Evolutionary conservation across 108 stramenopile species (phyloP).

Genomic region (Cyclotella choctawhatcheeana): DNA sequence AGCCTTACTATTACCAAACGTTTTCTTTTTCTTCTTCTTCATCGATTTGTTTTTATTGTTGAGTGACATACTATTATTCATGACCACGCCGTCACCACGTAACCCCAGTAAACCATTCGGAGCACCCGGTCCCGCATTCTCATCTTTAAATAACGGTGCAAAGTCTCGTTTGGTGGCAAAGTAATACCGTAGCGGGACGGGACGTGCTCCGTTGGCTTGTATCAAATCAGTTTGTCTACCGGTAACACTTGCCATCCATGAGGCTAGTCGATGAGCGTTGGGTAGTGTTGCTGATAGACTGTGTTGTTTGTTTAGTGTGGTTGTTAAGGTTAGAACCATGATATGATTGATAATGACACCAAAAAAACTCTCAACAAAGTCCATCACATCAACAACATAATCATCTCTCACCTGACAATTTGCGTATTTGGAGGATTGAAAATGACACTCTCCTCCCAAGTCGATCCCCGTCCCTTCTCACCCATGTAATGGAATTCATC

Average conservation of each 20-base stretch:
- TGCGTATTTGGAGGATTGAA: conserved; percentile 81
- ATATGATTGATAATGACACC: too few species aligned
- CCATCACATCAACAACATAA: background rate
- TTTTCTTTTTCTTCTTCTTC: conserved; percentile 38
- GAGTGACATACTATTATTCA: too few species aligned
- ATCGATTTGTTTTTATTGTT: too few species aligned
- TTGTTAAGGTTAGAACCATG: too few species aligned
- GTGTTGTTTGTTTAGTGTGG: too few species aligned
- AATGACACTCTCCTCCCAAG: conserved; percentile 96
- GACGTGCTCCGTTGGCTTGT: conserved; percentile 79
- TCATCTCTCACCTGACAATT: conserved; percentile 71
- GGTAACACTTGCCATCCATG: conserved; percentile 85
- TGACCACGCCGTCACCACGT: conserved; percentile 64
- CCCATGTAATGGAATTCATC: conserved; percentile 99
- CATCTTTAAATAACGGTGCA: conserved; percentile 77
- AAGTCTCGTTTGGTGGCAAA: conserved; percentile 82
- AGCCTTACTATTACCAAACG: conserved; percentile 9
- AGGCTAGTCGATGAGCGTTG: conserved; percentile 71
- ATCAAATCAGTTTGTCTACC: conserved; percentile 79
- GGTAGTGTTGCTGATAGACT: conserved; percentile 86
- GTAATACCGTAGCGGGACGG: conserved; percentile 92
- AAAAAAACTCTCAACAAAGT: background rate
- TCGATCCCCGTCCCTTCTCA: conserved; percentile 88
- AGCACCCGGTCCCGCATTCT: conserved; percentile 81
- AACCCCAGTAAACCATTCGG: conserved; percentile 75